These are phyloP conservation scores for Leccinum longicurvipes DNA, from an alignment of 768 basidiomycete species.

Conservation along the genomic window DNA sequence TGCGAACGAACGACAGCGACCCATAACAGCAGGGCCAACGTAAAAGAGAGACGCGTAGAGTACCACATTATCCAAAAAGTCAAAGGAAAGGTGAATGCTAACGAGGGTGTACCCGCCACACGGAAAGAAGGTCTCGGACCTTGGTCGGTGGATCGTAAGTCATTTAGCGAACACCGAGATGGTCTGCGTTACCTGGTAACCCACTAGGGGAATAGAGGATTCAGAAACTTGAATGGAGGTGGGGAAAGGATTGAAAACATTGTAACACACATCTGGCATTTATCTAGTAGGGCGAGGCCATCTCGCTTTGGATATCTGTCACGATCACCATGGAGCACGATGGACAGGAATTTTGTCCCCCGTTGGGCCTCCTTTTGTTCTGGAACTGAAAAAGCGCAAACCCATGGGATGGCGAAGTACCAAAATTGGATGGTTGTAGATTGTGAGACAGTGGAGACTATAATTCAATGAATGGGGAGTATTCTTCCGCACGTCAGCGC, in stretches of 20 bases:
- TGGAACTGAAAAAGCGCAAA: neutral
- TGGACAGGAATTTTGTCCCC: neutral
- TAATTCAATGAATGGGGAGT: neutral
- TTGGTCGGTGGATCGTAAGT: neutral
- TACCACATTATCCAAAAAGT: slow-evolving; percentile 10
- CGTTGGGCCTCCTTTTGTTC: neutral
- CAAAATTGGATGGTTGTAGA: neutral
- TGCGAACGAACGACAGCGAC: slow-evolving; percentile 18
- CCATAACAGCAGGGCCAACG: slow-evolving; percentile 14
- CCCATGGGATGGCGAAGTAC: neutral
- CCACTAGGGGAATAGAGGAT: slow-evolving; percentile 7
- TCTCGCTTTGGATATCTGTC: neutral
- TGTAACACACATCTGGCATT: neutral
- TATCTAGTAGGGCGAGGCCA: slow-evolving; percentile 11
- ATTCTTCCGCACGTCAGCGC: neutral
- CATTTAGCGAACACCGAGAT: neutral
- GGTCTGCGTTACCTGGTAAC: slow-evolving; percentile 7
- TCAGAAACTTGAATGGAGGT: neutral
- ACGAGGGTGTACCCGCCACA: slow-evolving; percentile 22
- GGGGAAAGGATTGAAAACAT: neutral
- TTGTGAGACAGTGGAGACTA: neutral
- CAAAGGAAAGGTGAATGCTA: neutral
- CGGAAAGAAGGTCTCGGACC: slow-evolving; percentile 24
- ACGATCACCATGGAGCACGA: slow-evolving; percentile 13
- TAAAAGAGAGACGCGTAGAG: slow-evolving; percentile 7